Evolutionary conservation across 2,329 filamentous ascomycete species (phyloP).

Genomic region (Chaetomium strumarium): DNA sequence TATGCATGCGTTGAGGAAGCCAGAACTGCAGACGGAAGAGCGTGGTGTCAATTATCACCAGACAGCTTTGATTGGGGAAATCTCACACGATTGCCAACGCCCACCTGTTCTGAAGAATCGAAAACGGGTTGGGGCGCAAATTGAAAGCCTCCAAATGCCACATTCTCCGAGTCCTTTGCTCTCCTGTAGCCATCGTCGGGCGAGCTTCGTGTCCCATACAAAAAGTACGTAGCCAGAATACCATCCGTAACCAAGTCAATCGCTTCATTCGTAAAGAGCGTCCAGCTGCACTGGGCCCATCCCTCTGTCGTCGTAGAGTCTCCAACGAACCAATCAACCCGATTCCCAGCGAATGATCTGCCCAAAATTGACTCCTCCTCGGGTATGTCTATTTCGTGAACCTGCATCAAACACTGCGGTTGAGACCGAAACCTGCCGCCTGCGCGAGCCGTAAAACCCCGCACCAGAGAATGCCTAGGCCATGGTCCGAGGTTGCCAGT

Average conservation of each 20-base stretch:
- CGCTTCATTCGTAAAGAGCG: too few relatives aligned
- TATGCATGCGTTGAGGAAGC: neutral
- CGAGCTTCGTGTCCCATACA: neutral
- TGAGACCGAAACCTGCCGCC: neutral
- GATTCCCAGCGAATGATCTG: neutral
- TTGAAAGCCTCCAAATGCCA: too few relatives aligned
- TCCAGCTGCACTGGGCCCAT: too few relatives aligned
- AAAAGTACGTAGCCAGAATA: too few relatives aligned
- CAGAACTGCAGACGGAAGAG: neutral
- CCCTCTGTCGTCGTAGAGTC: neutral
- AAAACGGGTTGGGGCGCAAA: too few relatives aligned
- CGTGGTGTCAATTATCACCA: neutral
- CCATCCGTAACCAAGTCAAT: too few relatives aligned
- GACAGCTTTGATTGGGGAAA: neutral
- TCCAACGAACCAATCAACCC: neutral
- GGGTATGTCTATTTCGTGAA: slow-evolving; percentile 11
- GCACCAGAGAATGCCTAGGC: slow-evolving; percentile 24
- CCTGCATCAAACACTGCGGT: slow-evolving; percentile 12
- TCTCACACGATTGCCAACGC: neutral
- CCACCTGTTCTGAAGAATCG: neutral
- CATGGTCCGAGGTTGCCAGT: slow-evolving; percentile 44
- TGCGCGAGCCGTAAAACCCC: neutral
- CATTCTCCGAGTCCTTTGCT: too few relatives aligned
- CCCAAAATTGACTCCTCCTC: neutral
- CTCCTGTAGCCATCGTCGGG: too few relatives aligned